phyloP scores from a whole-genome alignment of 1,284 basidiomycete genomes.

The Melampsora allii-populina region DNA sequence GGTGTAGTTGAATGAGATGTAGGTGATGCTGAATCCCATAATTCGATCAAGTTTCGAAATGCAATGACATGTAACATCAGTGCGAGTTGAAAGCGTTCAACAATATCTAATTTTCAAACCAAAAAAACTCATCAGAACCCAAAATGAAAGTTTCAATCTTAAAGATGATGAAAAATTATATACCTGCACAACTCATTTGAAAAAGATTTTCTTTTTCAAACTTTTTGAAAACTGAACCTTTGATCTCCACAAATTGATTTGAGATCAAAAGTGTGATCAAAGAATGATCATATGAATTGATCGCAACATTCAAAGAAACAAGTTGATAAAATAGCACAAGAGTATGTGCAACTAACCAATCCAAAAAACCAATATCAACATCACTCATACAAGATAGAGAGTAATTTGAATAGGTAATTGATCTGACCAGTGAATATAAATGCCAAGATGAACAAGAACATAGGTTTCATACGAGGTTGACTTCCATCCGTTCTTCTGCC shows the following conservation, averaged over 20 bases:
- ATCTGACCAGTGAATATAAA: constrained; percentile 74
- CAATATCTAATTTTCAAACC: constrained; percentile 67
- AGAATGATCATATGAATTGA: constrained; percentile 97
- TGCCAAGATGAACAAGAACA: constrained; percentile 79
- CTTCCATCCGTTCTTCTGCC: constrained; percentile 58
- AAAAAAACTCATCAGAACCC: not conserved
- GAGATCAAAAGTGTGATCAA: constrained; percentile 90
- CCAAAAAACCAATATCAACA: constrained; percentile 1
- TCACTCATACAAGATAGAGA: constrained; percentile 5
- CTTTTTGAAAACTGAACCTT: constrained; percentile 98
- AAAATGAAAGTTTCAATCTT: not conserved
- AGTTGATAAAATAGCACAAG: constrained; percentile 97
- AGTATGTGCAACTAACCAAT: constrained; percentile 69
- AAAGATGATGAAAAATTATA: constrained; percentile 43
- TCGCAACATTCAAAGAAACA: constrained; percentile 91
- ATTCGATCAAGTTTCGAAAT: constrained; percentile 90
- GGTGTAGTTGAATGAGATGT: constrained; percentile 43
- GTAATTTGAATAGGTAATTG: constrained; percentile 17
- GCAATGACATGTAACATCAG: constrained; percentile 90
- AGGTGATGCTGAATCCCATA: constrained; percentile 71
- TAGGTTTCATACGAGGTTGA: constrained; percentile 63
- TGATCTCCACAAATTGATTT: constrained; percentile 99
- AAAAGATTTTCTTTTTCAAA: constrained; percentile 99
- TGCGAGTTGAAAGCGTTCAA: constrained; percentile 90
- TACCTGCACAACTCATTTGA: constrained; percentile 94